A percentile compares a stretch with the other conserved stretches of the same genome.
Conservation (phyloP, 2,329 filamentous ascomycete species). For the Talaromyces atroroseus region DNA sequence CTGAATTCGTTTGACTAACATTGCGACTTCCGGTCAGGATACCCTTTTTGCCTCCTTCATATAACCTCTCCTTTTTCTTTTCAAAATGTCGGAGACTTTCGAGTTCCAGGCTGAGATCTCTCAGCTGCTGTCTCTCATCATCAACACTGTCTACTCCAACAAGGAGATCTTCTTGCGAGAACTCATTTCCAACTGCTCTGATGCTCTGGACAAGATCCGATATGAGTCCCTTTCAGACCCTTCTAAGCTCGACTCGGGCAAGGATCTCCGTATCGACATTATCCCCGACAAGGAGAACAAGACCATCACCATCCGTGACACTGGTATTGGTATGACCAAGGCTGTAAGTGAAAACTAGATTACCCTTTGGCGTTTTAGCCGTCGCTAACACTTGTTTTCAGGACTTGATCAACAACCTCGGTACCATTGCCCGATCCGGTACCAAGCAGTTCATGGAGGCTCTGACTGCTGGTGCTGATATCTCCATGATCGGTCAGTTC, state of each 20-base stretch:
- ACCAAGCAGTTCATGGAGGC: constrained; percentile 99
- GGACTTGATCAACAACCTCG: constrained; percentile 99
- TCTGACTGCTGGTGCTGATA: constrained; percentile 93
- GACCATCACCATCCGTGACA: constrained; percentile 95
- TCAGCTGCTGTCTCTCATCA: constrained; percentile 98
- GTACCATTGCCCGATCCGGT: constrained; percentile 97
- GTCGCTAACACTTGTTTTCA: constrained; percentile 26
- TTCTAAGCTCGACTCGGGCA: constrained; percentile 92
- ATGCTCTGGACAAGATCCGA: constrained; percentile 99
- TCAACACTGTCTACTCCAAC: constrained; percentile 99
- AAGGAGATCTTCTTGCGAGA: constrained; percentile 99
- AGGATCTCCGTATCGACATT: constrained; percentile 98
- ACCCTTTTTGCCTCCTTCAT: constrained; percentile 12
- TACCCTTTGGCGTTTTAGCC: neutral
- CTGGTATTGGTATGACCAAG: constrained; percentile 99
- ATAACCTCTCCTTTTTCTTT: constrained; percentile 37
- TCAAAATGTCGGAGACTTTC: constrained; percentile 88
- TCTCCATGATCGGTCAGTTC: constrained; percentile 99
- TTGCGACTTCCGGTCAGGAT: constrained; percentile 12
- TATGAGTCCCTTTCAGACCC: constrained; percentile 97
- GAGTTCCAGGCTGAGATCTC: constrained; percentile 99
- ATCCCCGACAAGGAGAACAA: constrained; percentile 96
- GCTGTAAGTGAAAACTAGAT: constrained; percentile 61
- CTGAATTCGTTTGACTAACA: neutral
- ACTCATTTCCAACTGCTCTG: constrained; percentile 95